Evolutionary conservation across 1,284 basidiomycete genomes (phyloP), one percentile per base, ranked within the genome.

Genomic region (Leccinum fuscescens): DNA sequence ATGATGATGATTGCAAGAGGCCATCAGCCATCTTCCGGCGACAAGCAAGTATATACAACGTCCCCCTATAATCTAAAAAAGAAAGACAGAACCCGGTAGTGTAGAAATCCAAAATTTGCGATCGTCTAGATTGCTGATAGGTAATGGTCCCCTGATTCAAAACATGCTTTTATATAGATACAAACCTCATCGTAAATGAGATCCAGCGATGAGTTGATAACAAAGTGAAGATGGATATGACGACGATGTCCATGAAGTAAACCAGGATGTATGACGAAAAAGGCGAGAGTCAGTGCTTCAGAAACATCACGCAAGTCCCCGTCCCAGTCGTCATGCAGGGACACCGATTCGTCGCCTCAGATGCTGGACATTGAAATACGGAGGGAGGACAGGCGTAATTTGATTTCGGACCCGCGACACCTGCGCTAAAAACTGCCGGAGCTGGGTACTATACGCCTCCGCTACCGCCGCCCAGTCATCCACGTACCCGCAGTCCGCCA

Each of bases 361-460:
- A 54, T 72, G 73, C 29, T 29, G 29, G 29, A 29, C 29, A 29
- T 29, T 29, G 29, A 29, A 29, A 29, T 74, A 72, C 0, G 73
- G 70, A 3, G 70, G 70, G 11, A 72, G 59, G 33, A 75, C 71
- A 4, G 72, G 73, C 3, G 66, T 63, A 14, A 72, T 72, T 55
- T 72, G 70, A 60, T 74, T 72, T 12, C 70, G 61, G 33, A 72
- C 69, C 6, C 70, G 54, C 39, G 72, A 73, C 33, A 75, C 66
- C 61, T 73, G 70, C 2, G 69, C 68, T 52, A 72, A 58, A 55
- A 72, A 74, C 54, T 75, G 70, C 14, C 70, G 62, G 4, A 72
- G 55, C 2, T 75, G 73, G 48, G 54, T 67, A 54, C 70, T 70
- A 48, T 72, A 72, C 46, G 64, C 73, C 57, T 75, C 70, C 50